Conservation (phyloP, 2,329 filamentous ascomycete genomes). For the Xylariaceae sp. region DNA sequence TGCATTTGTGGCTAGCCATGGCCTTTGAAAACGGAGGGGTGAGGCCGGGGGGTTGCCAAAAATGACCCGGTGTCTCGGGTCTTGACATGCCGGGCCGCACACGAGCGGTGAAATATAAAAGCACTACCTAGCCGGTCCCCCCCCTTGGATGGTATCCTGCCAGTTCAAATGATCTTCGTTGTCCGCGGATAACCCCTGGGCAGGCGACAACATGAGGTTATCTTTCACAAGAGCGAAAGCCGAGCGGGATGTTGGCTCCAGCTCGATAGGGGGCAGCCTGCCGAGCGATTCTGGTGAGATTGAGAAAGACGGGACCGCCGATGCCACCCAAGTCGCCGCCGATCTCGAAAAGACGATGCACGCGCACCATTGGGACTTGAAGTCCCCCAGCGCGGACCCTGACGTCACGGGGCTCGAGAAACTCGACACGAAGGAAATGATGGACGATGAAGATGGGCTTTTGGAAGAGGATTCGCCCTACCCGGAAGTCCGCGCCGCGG, state of each 20-base stretch:
- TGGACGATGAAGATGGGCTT: conserved; percentile 31
- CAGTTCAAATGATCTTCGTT: not conserved
- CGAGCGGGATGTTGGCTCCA: conserved; percentile 10
- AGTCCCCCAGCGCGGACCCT: conserved; percentile 34
- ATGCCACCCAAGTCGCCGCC: conserved; percentile 24
- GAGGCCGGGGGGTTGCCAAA: not conserved
- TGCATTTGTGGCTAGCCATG: not conserved
- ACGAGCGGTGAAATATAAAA: not conserved
- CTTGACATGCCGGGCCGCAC: not conserved
- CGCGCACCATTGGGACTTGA: conserved; percentile 36
- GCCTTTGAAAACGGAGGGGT: not conserved
- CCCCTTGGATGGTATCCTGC: not conserved
- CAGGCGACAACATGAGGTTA: conserved; percentile 11
- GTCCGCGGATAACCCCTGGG: not conserved
- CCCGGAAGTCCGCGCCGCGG: conserved; percentile 41
- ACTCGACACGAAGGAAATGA: conserved; percentile 33
- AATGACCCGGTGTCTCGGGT: not conserved
- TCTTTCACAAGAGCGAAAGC: conserved; percentile 2
- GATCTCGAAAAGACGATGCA: conserved; percentile 33
- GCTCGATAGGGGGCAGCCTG: conserved; percentile 13
- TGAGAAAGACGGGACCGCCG: conserved; percentile 19
- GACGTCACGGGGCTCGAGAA: conserved; percentile 33
- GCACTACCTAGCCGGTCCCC: not conserved
- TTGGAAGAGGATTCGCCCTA: conserved; percentile 39
- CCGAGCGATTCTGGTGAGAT: conserved; percentile 20